phyloP scores from a whole-genome alignment of 495 filamentous ascomycete genomes.

The Margaritispora aquatica region DNA sequence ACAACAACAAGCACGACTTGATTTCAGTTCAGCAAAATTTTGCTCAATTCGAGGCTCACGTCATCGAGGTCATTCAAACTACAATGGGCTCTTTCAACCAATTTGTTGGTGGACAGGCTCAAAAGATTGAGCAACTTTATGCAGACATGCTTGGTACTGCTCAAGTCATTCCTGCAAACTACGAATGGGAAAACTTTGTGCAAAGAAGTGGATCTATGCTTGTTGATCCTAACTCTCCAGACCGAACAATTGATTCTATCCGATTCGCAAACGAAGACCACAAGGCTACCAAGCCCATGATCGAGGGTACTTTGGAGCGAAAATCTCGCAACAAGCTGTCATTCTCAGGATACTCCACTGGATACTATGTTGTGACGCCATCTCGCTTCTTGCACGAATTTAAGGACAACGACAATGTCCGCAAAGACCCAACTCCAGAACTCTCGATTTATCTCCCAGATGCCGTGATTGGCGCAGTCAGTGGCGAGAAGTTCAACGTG shows the following conservation, averaged over 20 bases:
- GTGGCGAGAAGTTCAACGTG: conserved; percentile 80
- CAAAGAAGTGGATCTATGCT: conserved; percentile 60
- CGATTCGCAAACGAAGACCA: conserved; percentile 87
- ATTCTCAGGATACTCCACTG: conserved; percentile 68
- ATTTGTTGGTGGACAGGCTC: conserved; percentile 70
- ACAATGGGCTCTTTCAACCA: conserved; percentile 75
- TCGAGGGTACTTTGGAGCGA: conserved; percentile 81
- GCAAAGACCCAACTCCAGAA: conserved; percentile 76
- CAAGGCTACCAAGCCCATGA: conserved; percentile 67
- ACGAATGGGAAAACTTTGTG: conserved; percentile 86
- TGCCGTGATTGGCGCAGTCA: conserved; percentile 68
- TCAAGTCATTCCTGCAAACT: conserved; percentile 78
- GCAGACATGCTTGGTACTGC: conserved; percentile 72
- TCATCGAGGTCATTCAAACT: conserved; percentile 75
- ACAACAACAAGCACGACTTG: conserved; percentile 87
- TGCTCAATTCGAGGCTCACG: conserved; percentile 77
- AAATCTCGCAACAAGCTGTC: conserved; percentile 71
- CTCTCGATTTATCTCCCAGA: conserved; percentile 89
- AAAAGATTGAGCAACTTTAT: conserved; percentile 72
- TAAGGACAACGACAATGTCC: conserved; percentile 83
- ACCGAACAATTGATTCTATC: conserved; percentile 64
- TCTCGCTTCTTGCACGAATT: conserved; percentile 90
- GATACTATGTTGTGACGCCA: conserved; percentile 85
- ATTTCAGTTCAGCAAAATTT: conserved; percentile 86
- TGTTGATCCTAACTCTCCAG: conserved; percentile 70